Evolutionary conservation across 176 grass and related monocot species (phyloP).

Genomic region (Oryza nivara): DNA sequence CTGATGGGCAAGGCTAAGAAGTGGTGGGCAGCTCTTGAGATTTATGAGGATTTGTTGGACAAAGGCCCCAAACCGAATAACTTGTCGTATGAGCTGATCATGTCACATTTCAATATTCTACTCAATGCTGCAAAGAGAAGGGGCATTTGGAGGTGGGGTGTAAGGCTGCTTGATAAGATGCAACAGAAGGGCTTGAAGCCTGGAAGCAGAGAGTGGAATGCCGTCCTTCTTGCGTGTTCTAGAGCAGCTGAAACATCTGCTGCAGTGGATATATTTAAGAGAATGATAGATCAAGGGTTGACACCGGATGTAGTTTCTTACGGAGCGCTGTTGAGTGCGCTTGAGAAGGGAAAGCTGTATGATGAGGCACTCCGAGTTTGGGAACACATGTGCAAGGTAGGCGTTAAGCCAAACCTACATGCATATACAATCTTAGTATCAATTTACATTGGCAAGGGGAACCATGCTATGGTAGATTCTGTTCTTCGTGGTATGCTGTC

Average conservation of each 20-base stretch:
- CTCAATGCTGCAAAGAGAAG: conserved; percentile 72
- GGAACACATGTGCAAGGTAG: conserved; percentile 83
- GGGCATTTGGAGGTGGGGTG: conserved; percentile 74
- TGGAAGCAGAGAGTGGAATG: conserved; percentile 80
- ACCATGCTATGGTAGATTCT: conserved; percentile 57
- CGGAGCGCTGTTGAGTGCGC: conserved; percentile 69
- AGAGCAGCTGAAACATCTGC: conserved; percentile 74
- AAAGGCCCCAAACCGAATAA: conserved; percentile 80
- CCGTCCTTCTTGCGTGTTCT: conserved; percentile 81
- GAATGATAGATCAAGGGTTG: conserved; percentile 71
- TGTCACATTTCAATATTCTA: conserved; percentile 78
- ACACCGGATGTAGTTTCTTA: conserved; percentile 77
- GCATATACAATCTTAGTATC: conserved; percentile 83
- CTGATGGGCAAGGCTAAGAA: conserved; percentile 90
- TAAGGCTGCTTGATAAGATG: conserved; percentile 84
- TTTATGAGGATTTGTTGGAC: conserved; percentile 87
- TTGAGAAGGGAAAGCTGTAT: conserved; percentile 78
- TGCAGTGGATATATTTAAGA: conserved; percentile 71
- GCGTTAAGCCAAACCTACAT: conserved; percentile 73
- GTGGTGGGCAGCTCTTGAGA: conserved; percentile 92
- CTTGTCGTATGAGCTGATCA: conserved; percentile 72
- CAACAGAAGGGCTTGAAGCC: conserved; percentile 78
- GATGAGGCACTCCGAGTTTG: conserved; percentile 75
- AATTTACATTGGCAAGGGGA: conserved; percentile 69
- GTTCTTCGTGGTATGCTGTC: conserved; percentile 69